Percentiles rank a stretch among this genome's conserved stretches.
Evolutionary conservation across 352 stramenopile genomes (phyloP).

Genomic region (Globisporangium camurandrum): DNA sequence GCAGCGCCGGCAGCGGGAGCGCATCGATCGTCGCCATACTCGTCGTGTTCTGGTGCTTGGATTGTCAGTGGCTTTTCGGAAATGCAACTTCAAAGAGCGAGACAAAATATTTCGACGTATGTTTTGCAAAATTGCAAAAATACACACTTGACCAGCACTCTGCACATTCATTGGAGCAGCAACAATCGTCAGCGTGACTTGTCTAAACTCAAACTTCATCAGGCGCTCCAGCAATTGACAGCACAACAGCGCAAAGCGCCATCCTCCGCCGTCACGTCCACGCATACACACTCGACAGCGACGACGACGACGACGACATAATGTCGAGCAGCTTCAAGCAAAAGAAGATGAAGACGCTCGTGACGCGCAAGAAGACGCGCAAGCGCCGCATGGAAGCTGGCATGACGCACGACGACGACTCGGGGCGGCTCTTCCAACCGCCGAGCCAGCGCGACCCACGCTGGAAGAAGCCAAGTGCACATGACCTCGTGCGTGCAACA

Average conservation of each 20-base stretch:
- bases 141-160: background rate
- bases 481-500: conserved; percentile 28
- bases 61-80: background rate
- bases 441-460: conserved; percentile 60
- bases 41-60: background rate
- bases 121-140: background rate
- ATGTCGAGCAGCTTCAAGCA: conserved; percentile 85
- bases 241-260: background rate
- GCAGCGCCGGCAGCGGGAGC: conserved; percentile 8
- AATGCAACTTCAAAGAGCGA: background rate
- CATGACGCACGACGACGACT: conserved; percentile 60
- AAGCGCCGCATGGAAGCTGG: conserved; percentile 60
- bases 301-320: background rate
- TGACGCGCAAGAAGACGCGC: conserved; percentile 70
- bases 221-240: background rate
- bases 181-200: background rate
- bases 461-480: conserved; percentile 59
- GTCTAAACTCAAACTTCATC: background rate
- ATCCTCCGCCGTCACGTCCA: background rate
- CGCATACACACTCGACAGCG: background rate
- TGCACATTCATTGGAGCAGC: background rate
- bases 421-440: conserved; percentile 58
- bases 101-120: background rate
- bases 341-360: conserved; percentile 77
- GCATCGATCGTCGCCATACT: conserved; percentile 2